Evolutionary conservation across 352 stramenopile genomes (phyloP), one percentile per base, ranked within the genome.

Genomic region (Phytophthora europaea): DNA sequence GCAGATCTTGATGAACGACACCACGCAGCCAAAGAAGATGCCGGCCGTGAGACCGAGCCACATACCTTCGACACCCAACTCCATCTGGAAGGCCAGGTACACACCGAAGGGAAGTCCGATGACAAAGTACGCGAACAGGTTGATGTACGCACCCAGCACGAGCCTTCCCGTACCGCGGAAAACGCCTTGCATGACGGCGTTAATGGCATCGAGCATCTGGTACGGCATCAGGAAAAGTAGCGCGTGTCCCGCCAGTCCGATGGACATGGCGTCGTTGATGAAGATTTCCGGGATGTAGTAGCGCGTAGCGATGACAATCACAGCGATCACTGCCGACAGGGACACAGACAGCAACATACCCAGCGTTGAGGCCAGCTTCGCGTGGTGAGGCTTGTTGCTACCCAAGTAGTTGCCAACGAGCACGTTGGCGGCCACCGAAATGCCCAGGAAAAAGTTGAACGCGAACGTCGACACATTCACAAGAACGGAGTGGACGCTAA

Each of bases 361-460:
- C 31, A 97, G 64, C 7, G 67, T 86, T 50, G 92, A 89, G 20
- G 80, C 88, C 67, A 91, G 70, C 73, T 96, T 94, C 34, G 94
- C 94, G 67, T 97, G 90, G 31, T 94, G 78, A 20, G 91, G 83
- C 55, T 90, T 80, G 74, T 96, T 92, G 33, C 83, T 85, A 38
- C 92, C 91, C 0, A 94, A 82, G 68, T 94, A 91, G 40, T 90
- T 91, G 43, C 93, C 91, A 12, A 92, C 87, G 8, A 92, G 90
- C 33, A 96, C 88, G 55, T 95, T 96, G 8, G 80, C 79, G 22
- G 94, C 88, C 60, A 96, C 81, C 1, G 79, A 85, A 33, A 97
- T 90, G 23, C 90, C 90, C 20, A 95, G 71, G 75, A 97, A 94
- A 34, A 94, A 81, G 67, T 92, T 92, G 65, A 90, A 95, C 52